phyloP scores from a whole-genome alignment of 78 protist species.

The Cavenderia fasciculata region DNA sequence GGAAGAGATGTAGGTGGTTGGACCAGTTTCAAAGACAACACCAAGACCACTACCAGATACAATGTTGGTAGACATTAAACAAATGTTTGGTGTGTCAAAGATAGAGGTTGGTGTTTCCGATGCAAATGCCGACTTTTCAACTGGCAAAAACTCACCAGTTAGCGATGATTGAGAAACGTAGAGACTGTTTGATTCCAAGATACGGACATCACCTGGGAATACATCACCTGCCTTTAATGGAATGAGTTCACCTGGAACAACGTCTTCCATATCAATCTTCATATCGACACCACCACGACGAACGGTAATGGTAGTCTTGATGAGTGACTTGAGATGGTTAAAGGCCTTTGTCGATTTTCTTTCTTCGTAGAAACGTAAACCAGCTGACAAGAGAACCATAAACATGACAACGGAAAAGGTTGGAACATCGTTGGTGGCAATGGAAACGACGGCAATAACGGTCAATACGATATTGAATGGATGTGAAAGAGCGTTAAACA shows the following conservation, averaged over 20 bases:
- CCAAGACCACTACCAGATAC: conserved; percentile 80
- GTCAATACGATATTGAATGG: conserved; percentile 78
- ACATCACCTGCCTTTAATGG: conserved; percentile 82
- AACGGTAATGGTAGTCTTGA: conserved; percentile 52
- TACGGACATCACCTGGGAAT: conserved; percentile 78
- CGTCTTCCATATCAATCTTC: conserved; percentile 46
- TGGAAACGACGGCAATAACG: conserved; percentile 66
- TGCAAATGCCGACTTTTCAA: conserved; percentile 37
- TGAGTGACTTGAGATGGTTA: conserved; percentile 64
- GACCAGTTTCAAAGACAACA: conserved; percentile 70
- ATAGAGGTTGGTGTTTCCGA: conserved; percentile 51
- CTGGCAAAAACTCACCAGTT: conserved; percentile 84
- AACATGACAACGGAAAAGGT: conserved; percentile 64
- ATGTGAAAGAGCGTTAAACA: conserved; percentile 62
- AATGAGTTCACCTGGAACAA: conserved; percentile 75
- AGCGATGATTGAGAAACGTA: conserved; percentile 79
- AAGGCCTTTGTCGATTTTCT: conserved; percentile 73
- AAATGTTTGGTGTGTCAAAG: conserved; percentile 70
- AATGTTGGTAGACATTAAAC: conserved; percentile 76
- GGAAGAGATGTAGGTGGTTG: conserved; percentile 57
- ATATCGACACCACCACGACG: conserved; percentile 22
- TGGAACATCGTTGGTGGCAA: conserved; percentile 45
- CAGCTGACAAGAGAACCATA: conserved; percentile 57
- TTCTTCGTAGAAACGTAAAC: conserved; percentile 76
- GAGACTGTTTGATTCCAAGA: conserved; percentile 57